Evolutionary conservation across 2,329 filamentous ascomycete species (phyloP).

Genomic region (Alternaria triticimaculans): DNA sequence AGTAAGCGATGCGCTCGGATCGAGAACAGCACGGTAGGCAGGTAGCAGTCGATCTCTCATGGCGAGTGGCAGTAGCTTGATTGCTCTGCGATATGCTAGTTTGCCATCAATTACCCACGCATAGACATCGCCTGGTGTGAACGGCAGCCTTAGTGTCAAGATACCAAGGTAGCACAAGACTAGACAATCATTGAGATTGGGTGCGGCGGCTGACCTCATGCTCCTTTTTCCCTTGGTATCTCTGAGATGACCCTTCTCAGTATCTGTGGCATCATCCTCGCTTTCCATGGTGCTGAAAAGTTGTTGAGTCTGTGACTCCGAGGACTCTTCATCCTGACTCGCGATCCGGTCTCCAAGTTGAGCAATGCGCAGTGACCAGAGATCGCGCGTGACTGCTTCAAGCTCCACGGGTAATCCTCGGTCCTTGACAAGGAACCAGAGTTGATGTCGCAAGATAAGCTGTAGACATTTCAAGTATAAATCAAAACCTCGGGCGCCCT

Average conservation of each 20-base stretch:
- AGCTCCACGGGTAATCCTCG: conserved; percentile 74
- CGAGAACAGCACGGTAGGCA: conserved; percentile 65
- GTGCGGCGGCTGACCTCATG: conserved; percentile 60
- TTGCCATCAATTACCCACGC: conserved; percentile 70
- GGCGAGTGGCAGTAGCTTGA: conserved; percentile 63
- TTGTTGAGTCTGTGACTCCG: conserved; percentile 54
- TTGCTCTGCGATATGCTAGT: conserved; percentile 73
- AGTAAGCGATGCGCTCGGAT: conserved; percentile 57
- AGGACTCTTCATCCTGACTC: conserved; percentile 38
- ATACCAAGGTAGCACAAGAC: conserved; percentile 81
- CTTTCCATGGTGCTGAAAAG: conserved; percentile 66
- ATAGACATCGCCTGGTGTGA: conserved; percentile 75
- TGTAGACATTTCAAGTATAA: conserved; percentile 87
- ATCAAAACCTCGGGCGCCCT: conserved; percentile 72
- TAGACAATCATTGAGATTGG: conserved; percentile 76
- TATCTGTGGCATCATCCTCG: conserved; percentile 49
- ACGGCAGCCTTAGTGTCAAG: conserved; percentile 75
- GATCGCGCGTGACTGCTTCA: conserved; percentile 78
- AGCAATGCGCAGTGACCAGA: conserved; percentile 80
- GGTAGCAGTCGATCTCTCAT: conserved; percentile 71
- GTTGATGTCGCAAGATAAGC: conserved; percentile 81
- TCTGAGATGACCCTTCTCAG: conserved; percentile 24
- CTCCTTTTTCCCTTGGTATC: conserved; percentile 44
- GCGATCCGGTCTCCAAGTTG: conserved; percentile 58
- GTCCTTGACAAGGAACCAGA: conserved; percentile 72